A percentile compares a stretch with the other conserved stretches of the same genome.
phyloP scores from a whole-genome alignment of 1,139 yeast genomes.

The Saccharomyces pastorianus region DNA sequence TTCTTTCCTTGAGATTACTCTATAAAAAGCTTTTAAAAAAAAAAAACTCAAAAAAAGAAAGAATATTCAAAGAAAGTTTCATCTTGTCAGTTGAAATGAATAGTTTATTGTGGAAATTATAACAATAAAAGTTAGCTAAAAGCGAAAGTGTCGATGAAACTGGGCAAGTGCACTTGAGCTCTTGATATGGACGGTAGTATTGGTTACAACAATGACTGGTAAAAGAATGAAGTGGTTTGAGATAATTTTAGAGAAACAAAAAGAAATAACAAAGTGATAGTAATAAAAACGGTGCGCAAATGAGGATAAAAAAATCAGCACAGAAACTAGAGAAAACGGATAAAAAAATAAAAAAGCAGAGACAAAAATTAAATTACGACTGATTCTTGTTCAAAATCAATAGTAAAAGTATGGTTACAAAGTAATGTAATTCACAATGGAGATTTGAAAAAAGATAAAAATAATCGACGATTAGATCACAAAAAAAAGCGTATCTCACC shows the following conservation, averaged over 20 bases:
- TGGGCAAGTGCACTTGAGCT: neutral
- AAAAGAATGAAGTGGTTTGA: neutral
- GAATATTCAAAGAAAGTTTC: neutral
- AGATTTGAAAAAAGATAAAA: neutral
- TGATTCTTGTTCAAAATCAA: neutral
- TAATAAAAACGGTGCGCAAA: neutral
- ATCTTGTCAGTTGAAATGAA: conserved; percentile 1
- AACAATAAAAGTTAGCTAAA: neutral
- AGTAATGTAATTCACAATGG: neutral
- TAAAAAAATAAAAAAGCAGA: neutral
- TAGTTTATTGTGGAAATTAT: neutral
- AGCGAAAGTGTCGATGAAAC: neutral
- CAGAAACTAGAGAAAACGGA: neutral
- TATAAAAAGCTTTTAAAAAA: neutral
- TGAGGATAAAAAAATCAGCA: neutral
- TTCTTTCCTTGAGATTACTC: neutral
- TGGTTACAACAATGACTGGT: neutral
- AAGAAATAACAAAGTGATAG: neutral
- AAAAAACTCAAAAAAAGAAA: conserved; percentile 1
- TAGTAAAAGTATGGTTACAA: conserved; percentile 1
- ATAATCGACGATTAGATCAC: neutral
- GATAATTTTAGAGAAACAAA: neutral
- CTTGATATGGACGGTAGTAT: neutral
- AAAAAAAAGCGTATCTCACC: neutral
- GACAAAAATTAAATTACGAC: neutral